A percentile compares a stretch with the other conserved stretches of the same genome.
Conservation (phyloP, 1,284 basidiomycete genomes). For the Gymnopus androsaceus region DNA sequence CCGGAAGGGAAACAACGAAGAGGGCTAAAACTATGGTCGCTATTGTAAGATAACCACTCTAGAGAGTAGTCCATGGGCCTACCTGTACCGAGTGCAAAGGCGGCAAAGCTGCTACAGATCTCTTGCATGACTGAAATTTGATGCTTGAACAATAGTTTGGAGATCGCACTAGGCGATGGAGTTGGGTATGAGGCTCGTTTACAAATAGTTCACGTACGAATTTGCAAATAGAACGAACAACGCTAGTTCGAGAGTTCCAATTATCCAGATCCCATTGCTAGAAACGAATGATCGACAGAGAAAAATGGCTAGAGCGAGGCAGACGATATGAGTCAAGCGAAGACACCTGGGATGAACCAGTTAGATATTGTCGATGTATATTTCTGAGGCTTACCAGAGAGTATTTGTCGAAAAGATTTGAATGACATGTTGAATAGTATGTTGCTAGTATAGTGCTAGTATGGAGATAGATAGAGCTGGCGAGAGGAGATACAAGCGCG, state of each 20-base stretch:
- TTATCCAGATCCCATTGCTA: conserved; percentile 7
- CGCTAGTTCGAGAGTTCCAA: conserved; percentile 2
- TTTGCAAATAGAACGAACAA: neutral
- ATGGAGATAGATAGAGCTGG: neutral
- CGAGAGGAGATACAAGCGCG: neutral
- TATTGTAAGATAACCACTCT: neutral
- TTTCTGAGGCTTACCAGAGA: neutral
- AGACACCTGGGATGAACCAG: neutral
- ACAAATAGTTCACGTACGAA: neutral
- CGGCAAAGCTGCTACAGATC: conserved; percentile 39
- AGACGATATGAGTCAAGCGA: conserved; percentile 4
- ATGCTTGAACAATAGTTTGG: conserved; percentile 31
- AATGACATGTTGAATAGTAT: neutral
- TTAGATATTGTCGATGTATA: neutral
- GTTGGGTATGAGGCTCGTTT: no score
- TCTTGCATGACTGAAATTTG: conserved; percentile 48
- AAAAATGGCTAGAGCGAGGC: conserved; percentile 3
- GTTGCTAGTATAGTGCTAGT: no score
- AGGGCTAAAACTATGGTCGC: conserved; percentile 1
- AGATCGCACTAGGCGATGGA: neutral
- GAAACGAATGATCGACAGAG: conserved; percentile 9
- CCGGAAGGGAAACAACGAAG: neutral
- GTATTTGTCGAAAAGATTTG: conserved; percentile 1
- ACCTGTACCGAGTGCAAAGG: conserved; percentile 43
- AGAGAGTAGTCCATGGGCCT: neutral